Evolutionary conservation across 2,329 filamentous ascomycete species (phyloP), one percentile per base, ranked within the genome.

Genomic region (Lojkania enalia): DNA sequence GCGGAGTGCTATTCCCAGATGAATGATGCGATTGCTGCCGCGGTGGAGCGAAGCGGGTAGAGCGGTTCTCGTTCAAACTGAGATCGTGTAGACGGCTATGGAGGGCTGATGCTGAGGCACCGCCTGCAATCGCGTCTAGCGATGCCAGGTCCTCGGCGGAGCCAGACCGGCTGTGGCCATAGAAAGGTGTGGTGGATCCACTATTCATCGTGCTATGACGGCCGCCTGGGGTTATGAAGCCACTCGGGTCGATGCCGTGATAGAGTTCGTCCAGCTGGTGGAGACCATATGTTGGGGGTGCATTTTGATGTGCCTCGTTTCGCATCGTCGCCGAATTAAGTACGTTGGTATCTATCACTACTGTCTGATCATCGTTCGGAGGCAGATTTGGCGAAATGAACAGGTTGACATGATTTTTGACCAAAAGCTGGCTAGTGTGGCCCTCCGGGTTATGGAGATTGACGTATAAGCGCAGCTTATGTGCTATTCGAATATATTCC

Each of bases 311-410:
- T 15, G 81, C 77, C 44, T 82, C 75, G 30, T 83, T 78, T 30
- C 77, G 74, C 33, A 79, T 75, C 7, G 73, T 66, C 44, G 61
- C 73, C 18, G 61, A 55, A 6, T 51, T 55, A 20, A 69, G 68
- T 15, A 69, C 42, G 41, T 53, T 52, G 48, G 74, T 66, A 56
- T 77, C 71, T 47, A 70, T 62, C 2, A 61, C 48, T 2, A 97
- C 79, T 58, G 88, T 86, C 58, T 95, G 94, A 48, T 92, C 82
- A 40, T 95, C 90, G 60, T 94, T 89, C 27, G 96, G 82, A 0
- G 90, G 87, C 60, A 96, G 84, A 63, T 94, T 94, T 0, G 94
- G 92, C 4, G 94, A 99, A 55, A 97, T 96, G 72, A 96, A 96
- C 29, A 99, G 85, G 42, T 90, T 90, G 13, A 97, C 82, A 1